Base-by-base conservation (phyloP, 768 basidiomycete species). In the Lactarius tabidus region DNA sequence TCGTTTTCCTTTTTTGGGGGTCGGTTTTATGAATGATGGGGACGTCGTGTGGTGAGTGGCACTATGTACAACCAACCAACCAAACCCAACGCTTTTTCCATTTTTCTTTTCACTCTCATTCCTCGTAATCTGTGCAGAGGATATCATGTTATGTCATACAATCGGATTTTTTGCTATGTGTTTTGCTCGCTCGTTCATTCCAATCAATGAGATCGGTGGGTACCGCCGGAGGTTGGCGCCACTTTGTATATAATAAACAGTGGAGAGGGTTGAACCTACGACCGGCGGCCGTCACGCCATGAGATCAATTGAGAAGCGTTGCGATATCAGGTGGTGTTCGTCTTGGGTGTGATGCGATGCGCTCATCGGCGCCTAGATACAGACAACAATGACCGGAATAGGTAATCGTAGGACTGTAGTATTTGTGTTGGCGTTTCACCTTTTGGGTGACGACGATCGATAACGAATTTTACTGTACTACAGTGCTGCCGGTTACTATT, bases 11-110 rank as follows among this genome's bases (percentile, higher is more conserved):
- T 54, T 29, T 29, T 52, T 15, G 18, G 52, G 28, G 20, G 17
- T 54, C 33, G 33, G 33, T 8, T n/a, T n/a, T n/a, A n/a, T n/a
- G n/a, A n/a, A n/a, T n/a, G n/a, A 33, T 33, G 52, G 28, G 29
- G 29, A 14, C 7, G 12, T 26, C 48, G 48, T 51, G 26, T 26
- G 26, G 26, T 51, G 48, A 51, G 48, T 51, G 14, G 26, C 48
- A 51, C 26, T 51, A 51, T 51, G 48, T 51, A 51, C 48, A 51
- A 51, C 48, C n/a, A n/a, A n/a, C n/a, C n/a, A n/a, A n/a, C n/a
- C n/a, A n/a, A 23, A 51, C 26, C 48, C 23, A 51, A 33, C 53
- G 29, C 53, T 33, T 54, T 12, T 28, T 31, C 18, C 8, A 14
- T 28, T 23, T n/a, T 14, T 41, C 23, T 36, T 23, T 29, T 48